Evolutionary conservation across 192 early-diverging fungal genomes (phyloP), one percentile per base, ranked within the genome.

Genomic region (Entomortierella lignicola): DNA sequence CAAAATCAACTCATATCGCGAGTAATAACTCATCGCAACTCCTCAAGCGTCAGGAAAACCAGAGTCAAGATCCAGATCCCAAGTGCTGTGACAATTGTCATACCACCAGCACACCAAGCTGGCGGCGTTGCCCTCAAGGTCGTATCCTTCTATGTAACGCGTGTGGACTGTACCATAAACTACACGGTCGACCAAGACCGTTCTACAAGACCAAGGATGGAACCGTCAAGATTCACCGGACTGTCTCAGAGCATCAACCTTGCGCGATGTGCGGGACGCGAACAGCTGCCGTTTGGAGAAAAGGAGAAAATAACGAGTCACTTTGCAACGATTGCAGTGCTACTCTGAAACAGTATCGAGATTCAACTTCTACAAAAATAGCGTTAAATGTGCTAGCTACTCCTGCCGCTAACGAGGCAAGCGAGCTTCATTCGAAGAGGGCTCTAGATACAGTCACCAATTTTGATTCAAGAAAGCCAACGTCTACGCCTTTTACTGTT

Each of bases 151-250:
- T 77, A 27, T 77, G 74, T 25, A 77, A 69, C 30, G 74, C 74
- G 8, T 77, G 74, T 54, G 74, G 74, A 17, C 21, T 77, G 1
- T 77, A 69, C 23, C 63, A 74, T n/a, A 74, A 74, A 32, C 64
- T 74, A 0, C 72, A 74, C 31, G 58, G 58, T 23, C 31, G 32
- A 21, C 30, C 72, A 4, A 47, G 72, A n/a, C 72, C 72, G 2
- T 42, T 61, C 23, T 66, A 48, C n/a, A 55, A 51, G 48, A 57
- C 63, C 27, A 66, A 61, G 26, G 72, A 74, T 20, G 72, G 72
- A 11, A 26, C 34, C 3, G 43, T 74, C 58, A 74, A 74, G 37
- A 66, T 74, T 12, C 51, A 55, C 8, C 63, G 72, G 0, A 55
- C 48, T 20, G 39, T 43, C 12, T 43, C 21, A 0, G 51, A 61